Conservation (phyloP, 768 basidiomycete species). For the Termitomyces sp. region DNA sequence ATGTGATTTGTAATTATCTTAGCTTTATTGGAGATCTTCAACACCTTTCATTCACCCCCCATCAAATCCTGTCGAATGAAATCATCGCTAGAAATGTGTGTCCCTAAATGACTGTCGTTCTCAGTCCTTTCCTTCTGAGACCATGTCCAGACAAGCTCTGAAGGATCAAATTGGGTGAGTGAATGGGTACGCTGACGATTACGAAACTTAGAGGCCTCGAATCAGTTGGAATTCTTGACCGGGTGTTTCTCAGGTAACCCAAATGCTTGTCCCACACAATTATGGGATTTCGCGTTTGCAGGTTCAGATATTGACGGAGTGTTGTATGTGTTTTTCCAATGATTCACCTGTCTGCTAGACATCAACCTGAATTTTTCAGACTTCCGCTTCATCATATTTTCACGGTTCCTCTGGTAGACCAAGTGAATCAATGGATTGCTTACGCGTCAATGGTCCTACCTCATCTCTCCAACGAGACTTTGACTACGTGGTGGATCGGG, state of each 20-base stretch:
- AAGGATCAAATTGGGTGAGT: constrained; percentile 6
- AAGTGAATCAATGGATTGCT: constrained; percentile 46
- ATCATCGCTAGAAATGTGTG: constrained; percentile 25
- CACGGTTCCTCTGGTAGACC: constrained; percentile 43
- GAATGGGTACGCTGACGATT: not conserved
- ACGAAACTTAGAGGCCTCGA: not conserved
- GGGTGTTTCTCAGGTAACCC: constrained; percentile 47
- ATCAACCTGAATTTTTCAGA: not conserved
- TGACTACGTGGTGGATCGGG: constrained; percentile 58
- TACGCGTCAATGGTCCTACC: constrained; percentile 44
- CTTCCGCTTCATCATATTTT: constrained; percentile 36
- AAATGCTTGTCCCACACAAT: constrained; percentile 38
- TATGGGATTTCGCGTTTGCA: constrained; percentile 58
- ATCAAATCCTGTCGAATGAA: constrained; percentile 37
- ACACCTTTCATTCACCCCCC: constrained; percentile 38
- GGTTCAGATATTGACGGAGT: constrained; percentile 43
- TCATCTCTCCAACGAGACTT: constrained; percentile 37
- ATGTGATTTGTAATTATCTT: not conserved
- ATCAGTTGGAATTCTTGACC: constrained; percentile 49
- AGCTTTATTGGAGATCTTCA: constrained; percentile 51
- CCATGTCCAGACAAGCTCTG: not conserved
- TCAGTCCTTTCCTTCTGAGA: not conserved
- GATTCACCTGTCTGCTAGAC: not conserved
- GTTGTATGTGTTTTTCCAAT: constrained; percentile 26
- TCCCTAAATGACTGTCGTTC: not conserved